Percentiles rank a stretch among this genome's conserved stretches.
Evolutionary conservation across 2,329 filamentous ascomycete species (phyloP).

Genomic region (Alternaria sp.): DNA sequence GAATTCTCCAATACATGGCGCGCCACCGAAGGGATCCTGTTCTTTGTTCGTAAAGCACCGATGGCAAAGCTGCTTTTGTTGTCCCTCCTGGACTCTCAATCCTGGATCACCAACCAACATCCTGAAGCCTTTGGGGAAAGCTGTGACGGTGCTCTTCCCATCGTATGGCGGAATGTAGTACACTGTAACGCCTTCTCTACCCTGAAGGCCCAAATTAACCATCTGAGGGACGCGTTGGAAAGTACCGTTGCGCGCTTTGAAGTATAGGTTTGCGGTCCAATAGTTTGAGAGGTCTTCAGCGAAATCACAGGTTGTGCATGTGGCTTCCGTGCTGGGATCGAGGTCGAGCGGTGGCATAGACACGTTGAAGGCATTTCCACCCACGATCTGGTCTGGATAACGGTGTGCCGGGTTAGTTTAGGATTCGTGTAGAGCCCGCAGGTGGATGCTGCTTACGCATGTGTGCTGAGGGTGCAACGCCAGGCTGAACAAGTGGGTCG

Average conservation of each 20-base stretch:
- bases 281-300: constrained; percentile 34
- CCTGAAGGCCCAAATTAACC: constrained; percentile 36
- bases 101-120: constrained; percentile 39
- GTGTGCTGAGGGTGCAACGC: constrained; percentile 27
- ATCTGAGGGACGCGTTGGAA: constrained; percentile 43
- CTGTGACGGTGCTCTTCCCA: constrained; percentile 48
- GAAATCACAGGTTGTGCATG: constrained; percentile 39
- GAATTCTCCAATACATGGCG: constrained; percentile 47
- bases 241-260: constrained; percentile 38
- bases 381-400: constrained; percentile 34
- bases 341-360: constrained; percentile 30
- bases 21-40: constrained; percentile 51
- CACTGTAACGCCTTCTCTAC: constrained; percentile 39
- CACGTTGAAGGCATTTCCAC: constrained; percentile 41
- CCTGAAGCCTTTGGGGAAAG: constrained; percentile 39
- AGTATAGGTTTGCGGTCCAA: constrained; percentile 42
- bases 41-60: constrained; percentile 57
- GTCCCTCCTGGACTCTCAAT: constrained; percentile 25
- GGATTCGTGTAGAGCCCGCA: background rate
- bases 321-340: constrained; percentile 28
- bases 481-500: constrained; percentile 36
- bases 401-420: background rate
- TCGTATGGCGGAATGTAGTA: constrained; percentile 46
- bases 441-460: constrained; percentile 15
- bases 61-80: constrained; percentile 53